Evolutionary conservation across 2,329 filamentous ascomycete genomes (phyloP).

Genomic region (Tolypocladium tropicale): DNA sequence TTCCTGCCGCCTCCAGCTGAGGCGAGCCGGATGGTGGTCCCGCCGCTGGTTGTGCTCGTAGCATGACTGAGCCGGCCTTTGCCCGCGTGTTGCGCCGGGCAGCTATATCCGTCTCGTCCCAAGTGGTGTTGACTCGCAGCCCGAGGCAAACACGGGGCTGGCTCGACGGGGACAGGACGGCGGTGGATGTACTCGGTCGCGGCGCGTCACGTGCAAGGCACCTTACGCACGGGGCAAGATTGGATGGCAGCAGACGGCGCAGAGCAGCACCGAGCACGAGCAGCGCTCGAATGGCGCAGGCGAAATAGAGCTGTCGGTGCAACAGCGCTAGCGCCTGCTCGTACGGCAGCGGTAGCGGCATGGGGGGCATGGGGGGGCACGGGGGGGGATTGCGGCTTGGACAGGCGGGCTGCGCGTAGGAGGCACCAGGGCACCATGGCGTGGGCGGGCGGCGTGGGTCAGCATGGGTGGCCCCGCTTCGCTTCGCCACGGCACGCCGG

Average conservation of each 20-base stretch:
- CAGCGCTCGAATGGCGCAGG: neutral
- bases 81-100: no score
- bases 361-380: neutral
- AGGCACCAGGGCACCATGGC: neutral
- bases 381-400: neutral
- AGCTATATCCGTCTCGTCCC: neutral
- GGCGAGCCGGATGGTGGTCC: neutral
- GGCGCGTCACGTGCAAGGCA: neutral
- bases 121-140: neutral
- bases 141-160: no score
- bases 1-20: neutral
- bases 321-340: constrained; percentile 3
- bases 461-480: constrained; percentile 15
- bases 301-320: constrained; percentile 1
- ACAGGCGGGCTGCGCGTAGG: no score
- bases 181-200: no score
- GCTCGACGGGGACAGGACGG: no score
- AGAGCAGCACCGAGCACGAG: neutral
- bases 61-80: no score
- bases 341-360: neutral
- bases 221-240: neutral
- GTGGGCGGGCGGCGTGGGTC: constrained; percentile 1
- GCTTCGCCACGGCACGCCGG: constrained; percentile 12
- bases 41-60: no score
- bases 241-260: neutral